Percentiles rank a stretch among this genome's conserved stretches.
phyloP scores from a whole-genome alignment of 768 basidiomycete species.

The Hypholoma fasciculare region DNA sequence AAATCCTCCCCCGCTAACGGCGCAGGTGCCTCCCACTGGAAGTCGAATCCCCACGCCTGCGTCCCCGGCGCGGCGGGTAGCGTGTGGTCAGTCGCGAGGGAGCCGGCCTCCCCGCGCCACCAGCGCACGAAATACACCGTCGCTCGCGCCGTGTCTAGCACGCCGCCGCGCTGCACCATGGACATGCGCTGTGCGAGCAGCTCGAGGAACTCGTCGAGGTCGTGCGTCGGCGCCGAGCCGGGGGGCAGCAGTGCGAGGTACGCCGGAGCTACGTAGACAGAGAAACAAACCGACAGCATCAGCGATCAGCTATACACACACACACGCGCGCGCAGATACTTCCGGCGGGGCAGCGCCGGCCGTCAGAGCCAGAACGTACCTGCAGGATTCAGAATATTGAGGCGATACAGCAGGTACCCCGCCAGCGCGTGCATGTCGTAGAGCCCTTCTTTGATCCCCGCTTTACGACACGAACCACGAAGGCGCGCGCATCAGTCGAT shows the following conservation, averaged over 20 bases:
- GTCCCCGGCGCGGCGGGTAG: slow-evolving; percentile 11
- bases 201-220: slow-evolving; percentile 66
- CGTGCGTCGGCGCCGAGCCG: slow-evolving; percentile 54
- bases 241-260: slow-evolving; percentile 65
- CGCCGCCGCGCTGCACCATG: slow-evolving; percentile 80
- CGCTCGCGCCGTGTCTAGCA: slow-evolving; percentile 68
- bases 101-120: slow-evolving; percentile 80
- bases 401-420: slow-evolving; percentile 81
- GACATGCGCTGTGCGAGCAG: slow-evolving; percentile 73
- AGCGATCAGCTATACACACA: slow-evolving; percentile 6
- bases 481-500: slow-evolving; percentile 14
- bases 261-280: slow-evolving; percentile 53
- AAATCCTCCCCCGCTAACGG: slow-evolving; percentile 15
- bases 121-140: slow-evolving; percentile 82
- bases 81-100: slow-evolving; percentile 9
- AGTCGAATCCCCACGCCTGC: slow-evolving; percentile 86
- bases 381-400: slow-evolving; percentile 75
- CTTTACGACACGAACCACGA: slow-evolving; percentile 37
- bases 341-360: not conserved
- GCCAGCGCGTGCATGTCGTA: slow-evolving; percentile 86
- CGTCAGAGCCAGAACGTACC: slow-evolving; percentile 42
- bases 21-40: slow-evolving; percentile 61
- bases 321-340: not conserved
- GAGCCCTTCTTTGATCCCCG: slow-evolving; percentile 92
- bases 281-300: slow-evolving; percentile 1